Evolutionary conservation across 2,329 filamentous ascomycete species (phyloP).

Genomic region (Aspergillus tanneri): DNA sequence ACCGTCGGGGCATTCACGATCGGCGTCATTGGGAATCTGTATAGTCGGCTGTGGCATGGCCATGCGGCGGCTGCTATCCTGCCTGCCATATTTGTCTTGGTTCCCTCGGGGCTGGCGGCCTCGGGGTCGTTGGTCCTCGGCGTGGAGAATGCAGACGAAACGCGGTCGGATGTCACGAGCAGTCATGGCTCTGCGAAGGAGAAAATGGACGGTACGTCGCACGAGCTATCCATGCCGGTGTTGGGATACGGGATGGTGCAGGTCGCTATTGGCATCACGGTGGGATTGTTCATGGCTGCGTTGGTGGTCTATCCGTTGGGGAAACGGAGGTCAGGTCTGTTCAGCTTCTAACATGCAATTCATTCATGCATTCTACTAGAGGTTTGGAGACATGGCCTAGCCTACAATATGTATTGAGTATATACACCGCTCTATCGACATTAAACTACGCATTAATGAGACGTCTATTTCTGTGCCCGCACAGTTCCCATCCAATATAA

Average conservation of each 20-base stretch:
- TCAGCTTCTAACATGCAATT: slow-evolving; percentile 38
- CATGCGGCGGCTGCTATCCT: slow-evolving; percentile 82
- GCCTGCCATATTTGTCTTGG: slow-evolving; percentile 76
- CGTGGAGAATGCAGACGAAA: slow-evolving; percentile 57
- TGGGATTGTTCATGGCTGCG: slow-evolving; percentile 48
- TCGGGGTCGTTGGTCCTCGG: slow-evolving; percentile 57
- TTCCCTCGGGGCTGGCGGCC: slow-evolving; percentile 57
- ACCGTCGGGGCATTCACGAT: slow-evolving; percentile 75
- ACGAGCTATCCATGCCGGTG: slow-evolving; percentile 40
- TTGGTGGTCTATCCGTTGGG: slow-evolving; percentile 49
- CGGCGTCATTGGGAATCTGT: slow-evolving; percentile 75
- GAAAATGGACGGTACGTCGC: slow-evolving; percentile 15
- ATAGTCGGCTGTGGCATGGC: slow-evolving; percentile 69
- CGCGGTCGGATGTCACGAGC: slow-evolving; percentile 35
- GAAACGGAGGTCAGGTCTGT: slow-evolving; percentile 47
- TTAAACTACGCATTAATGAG: too few relatives aligned
- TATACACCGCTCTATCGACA: too few relatives aligned
- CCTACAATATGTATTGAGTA: too few relatives aligned
- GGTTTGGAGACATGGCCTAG: too few relatives aligned
- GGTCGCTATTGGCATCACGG: slow-evolving; percentile 49
- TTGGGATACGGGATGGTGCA: slow-evolving; percentile 50
- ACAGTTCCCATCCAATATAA: too few relatives aligned
- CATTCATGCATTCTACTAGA: too few relatives aligned
- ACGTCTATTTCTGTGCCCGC: too few relatives aligned
- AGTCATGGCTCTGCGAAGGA: background rate